phyloP scores from a whole-genome alignment of 2,329 filamentous ascomycete species.

The Diplodia intermedia region DNA sequence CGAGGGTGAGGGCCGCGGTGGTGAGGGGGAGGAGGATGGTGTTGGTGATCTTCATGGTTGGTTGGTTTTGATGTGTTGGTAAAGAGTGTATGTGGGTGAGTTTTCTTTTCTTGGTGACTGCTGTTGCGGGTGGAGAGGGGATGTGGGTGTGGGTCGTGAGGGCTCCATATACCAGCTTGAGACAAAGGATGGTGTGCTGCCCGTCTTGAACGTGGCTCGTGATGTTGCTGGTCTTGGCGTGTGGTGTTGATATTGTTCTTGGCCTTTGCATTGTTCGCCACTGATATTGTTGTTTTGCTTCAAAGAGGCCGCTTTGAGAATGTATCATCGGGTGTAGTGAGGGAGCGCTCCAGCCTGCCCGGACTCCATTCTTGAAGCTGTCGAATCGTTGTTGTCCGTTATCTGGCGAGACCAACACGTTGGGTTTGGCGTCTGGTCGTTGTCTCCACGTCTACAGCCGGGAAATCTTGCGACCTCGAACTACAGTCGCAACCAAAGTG shows the following conservation, averaged over 20 bases:
- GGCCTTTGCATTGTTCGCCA: neutral
- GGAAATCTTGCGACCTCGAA: no score
- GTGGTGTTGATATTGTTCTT: conserved; percentile 20
- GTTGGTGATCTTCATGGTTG: conserved; percentile 1
- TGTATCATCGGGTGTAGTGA: no score
- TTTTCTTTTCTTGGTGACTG: neutral
- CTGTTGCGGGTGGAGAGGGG: no score
- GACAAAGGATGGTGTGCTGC: neutral
- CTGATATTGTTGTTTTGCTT: conserved; percentile 12
- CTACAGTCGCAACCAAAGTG: no score
- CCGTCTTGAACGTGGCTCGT: neutral
- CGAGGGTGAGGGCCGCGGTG: neutral
- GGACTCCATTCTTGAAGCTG: no score
- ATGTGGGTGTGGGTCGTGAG: no score
- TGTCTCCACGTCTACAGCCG: no score
- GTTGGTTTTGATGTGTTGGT: neutral
- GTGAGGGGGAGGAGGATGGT: neutral
- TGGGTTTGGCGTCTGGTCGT: no score
- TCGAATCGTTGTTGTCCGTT: no score
- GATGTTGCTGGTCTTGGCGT: neutral
- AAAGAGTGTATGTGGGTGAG: conserved; percentile 8
- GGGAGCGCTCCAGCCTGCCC: no score
- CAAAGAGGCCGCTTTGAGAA: neutral
- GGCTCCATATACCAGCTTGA: neutral
- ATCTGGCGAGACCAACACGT: no score